Evolutionary conservation across 345 rosid species (phyloP), one percentile per base, ranked within the genome.

Genomic region (Gossypium thurberi): DNA sequence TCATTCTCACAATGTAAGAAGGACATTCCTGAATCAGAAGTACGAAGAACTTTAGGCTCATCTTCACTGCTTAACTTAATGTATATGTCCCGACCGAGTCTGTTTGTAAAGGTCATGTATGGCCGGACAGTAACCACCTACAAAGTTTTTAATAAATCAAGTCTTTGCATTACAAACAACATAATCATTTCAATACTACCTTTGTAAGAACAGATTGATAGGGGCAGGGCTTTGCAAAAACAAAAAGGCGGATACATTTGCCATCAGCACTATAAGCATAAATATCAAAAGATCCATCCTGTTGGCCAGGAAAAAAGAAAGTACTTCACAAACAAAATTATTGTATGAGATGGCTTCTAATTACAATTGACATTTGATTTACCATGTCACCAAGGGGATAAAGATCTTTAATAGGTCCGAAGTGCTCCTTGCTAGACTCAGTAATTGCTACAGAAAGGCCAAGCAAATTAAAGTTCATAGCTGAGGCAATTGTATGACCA

Each of bases 261-360:
- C 89, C 97, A 76, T 84, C 91, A 57, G 81, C 84, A 86, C 85
- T 86, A 82, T 83, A 80, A 26, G 98, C 92, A 70, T 81, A 88
- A 60, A 90, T 77, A 86, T 88, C 98, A 81, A 87, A 61, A 13
- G 98, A 94, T 80, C 98, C 98, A 89, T 92, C 97, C 98, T 94
- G 75, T 76, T 57, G 62, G 61, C 62, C 73, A 72, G 69, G 72
- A 76, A 50, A 50, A 76, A 74, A 2, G 56, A 58, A 21, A 33
- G 61, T 25, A 58, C 61, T 60, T n/a, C 65, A 59, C 48, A 58
- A 55, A 62, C 11, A 55, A 57, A 9, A 43, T 69, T 21, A 4
- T 2, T 44, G 21, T 59, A 10, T 46, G 25, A 63, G 12, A 70
- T 46, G 40, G 42, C 52, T 14, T 52, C 66, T 15, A 23, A 57